phyloP scores from a whole-genome alignment of 331 rosid genomes.

The Telfairia occidentalis region DNA sequence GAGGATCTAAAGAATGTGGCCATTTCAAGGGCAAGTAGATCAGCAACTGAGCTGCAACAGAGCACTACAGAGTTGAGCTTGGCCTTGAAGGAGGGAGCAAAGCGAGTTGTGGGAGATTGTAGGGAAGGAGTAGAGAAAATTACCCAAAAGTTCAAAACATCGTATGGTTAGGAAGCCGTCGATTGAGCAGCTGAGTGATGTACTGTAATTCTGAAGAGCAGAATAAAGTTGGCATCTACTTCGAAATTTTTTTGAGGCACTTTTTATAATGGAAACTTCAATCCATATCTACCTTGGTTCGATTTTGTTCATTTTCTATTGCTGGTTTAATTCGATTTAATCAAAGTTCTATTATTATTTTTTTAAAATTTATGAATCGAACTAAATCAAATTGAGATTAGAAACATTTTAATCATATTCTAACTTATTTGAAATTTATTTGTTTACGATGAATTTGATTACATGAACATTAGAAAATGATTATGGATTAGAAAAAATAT shows the following conservation, averaged over 20 bases:
- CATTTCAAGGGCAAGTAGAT: slow-evolving; percentile 36
- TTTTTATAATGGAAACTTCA: neutral
- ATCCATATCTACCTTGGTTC: neutral
- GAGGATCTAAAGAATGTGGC: slow-evolving; percentile 40
- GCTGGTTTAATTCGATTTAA: neutral
- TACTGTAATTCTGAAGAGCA: neutral
- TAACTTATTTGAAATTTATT: too few relatives aligned
- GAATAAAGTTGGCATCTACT: neutral
- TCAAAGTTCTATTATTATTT: too few relatives aligned
- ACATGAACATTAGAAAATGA: neutral
- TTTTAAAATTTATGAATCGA: neutral
- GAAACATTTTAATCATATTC: neutral
- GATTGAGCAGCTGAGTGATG: slow-evolving; percentile 1
- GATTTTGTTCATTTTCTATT: neutral
- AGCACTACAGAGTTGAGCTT: slow-evolving; percentile 42
- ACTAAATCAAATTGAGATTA: neutral
- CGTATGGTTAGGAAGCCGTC: slow-evolving; percentile 7
- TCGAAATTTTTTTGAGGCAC: neutral
- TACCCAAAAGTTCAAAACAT: slow-evolving; percentile 71
- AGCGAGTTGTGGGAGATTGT: slow-evolving; percentile 69
- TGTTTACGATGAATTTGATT: neutral
- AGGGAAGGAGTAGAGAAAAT: slow-evolving; percentile 87
- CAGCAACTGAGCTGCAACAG: slow-evolving; percentile 53
- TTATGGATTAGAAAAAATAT: too few relatives aligned
- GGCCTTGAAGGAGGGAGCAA: slow-evolving; percentile 56